Evolutionary conservation across 768 basidiomycete genomes (phyloP).

Genomic region (Phaeotremella fagi): DNA sequence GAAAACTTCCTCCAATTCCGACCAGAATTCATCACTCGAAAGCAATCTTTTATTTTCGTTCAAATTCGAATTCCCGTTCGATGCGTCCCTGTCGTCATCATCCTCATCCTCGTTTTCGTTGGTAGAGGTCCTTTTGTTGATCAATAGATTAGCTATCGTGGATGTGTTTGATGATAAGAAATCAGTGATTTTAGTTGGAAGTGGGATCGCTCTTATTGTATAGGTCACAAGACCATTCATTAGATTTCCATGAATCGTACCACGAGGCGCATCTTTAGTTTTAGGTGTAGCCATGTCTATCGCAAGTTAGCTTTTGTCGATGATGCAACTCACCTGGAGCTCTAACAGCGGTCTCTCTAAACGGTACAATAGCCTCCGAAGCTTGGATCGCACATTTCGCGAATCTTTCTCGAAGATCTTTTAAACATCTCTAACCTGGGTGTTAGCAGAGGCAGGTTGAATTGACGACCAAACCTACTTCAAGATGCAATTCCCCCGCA

Average conservation of each 20-base stretch:
- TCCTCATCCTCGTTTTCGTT: conserved; percentile 30
- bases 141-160: conserved; percentile 59
- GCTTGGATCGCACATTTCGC: conserved; percentile 88
- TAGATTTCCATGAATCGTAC: conserved; percentile 68
- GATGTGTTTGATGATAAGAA: conserved; percentile 72
- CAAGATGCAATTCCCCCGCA: conserved; percentile 91
- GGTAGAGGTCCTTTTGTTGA: conserved; percentile 42
- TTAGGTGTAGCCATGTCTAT: conserved; percentile 85
- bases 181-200: conserved; percentile 65
- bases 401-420: conserved; percentile 92
- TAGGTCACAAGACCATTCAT: conserved; percentile 70
- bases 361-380: conserved; percentile 94
- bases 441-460: background rate
- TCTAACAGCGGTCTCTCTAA: conserved; percentile 87
- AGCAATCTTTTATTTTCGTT: conserved; percentile 63
- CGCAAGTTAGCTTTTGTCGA: background rate
- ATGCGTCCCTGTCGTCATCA: conserved; percentile 19
- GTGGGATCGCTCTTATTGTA: conserved; percentile 72
- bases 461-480: conserved; percentile 61
- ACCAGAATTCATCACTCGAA: conserved; percentile 74
- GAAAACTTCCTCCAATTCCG: conserved; percentile 60
- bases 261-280: conserved; percentile 62
- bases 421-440: conserved; percentile 74
- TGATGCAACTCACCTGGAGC: conserved; percentile 57
- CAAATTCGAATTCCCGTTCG: conserved; percentile 54